A percentile compares a stretch with the other conserved stretches of the same genome.
Evolutionary conservation across 2,329 filamentous ascomycete species (phyloP).

Genomic region (Beauveria bassiana): DNA sequence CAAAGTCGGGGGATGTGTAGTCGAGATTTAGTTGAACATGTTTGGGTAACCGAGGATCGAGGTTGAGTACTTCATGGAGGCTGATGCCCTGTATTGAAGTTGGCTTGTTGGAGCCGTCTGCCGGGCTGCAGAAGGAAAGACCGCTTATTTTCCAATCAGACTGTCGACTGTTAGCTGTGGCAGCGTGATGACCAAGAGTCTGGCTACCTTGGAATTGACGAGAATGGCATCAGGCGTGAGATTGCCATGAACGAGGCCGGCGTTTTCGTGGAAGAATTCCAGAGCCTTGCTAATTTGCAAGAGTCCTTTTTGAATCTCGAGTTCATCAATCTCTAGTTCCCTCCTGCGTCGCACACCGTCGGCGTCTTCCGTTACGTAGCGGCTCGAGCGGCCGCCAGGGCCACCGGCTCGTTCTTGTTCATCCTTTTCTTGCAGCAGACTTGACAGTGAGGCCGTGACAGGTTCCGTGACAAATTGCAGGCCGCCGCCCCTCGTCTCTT

Average conservation of each 20-base stretch:
- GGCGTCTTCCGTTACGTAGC: conserved; percentile 72
- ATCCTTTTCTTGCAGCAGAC: conserved; percentile 79
- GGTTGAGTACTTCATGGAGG: conserved; percentile 74
- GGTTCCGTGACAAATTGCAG: conserved; percentile 93
- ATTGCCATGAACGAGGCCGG: conserved; percentile 88
- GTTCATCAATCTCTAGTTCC: conserved; percentile 88
- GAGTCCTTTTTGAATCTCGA: conserved; percentile 95
- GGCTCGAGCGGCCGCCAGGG: conserved; percentile 62
- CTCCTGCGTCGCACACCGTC: conserved; percentile 65
- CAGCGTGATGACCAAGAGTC: not conserved
- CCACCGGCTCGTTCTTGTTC: conserved; percentile 68
- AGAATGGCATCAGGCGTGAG: conserved; percentile 89
- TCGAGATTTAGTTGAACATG: conserved; percentile 86
- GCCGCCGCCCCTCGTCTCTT: conserved; percentile 85
- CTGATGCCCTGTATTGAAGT: conserved; percentile 74
- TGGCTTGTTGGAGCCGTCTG: conserved; percentile 64
- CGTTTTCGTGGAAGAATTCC: conserved; percentile 93
- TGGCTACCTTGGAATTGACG: conserved; percentile 75
- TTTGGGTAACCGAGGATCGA: conserved; percentile 74
- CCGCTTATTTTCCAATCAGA: conserved; percentile 98
- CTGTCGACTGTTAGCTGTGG: conserved; percentile 36
- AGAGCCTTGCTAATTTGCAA: conserved; percentile 89
- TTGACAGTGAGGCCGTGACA: conserved; percentile 80
- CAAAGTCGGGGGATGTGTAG: conserved; percentile 90
- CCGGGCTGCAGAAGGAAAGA: conserved; percentile 79